phyloP scores from a whole-genome alignment of 208 protist genomes.

The Leptomonas seymouri region DNA sequence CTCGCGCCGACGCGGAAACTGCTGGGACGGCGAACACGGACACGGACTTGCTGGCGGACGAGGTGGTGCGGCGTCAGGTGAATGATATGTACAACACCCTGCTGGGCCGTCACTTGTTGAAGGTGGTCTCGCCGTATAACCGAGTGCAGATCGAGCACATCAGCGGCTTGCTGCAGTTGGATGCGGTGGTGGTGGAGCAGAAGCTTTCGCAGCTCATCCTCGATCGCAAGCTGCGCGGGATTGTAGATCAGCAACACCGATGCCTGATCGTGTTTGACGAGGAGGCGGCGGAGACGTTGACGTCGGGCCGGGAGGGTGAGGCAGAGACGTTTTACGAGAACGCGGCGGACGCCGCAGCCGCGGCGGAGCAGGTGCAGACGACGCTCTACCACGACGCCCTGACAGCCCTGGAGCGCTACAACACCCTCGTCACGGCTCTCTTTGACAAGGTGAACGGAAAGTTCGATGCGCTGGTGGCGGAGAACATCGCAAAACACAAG shows the following conservation, averaged over 20 bases:
- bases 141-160: slow-evolving; percentile 96
- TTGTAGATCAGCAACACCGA: slow-evolving; percentile 89
- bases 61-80: slow-evolving; percentile 93
- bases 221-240: slow-evolving; percentile 97
- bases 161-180: slow-evolving; percentile 90
- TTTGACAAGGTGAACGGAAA: slow-evolving; percentile 90
- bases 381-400: slow-evolving; percentile 83
- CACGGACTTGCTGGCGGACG: slow-evolving; percentile 76
- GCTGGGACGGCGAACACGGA: slow-evolving; percentile 27
- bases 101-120: slow-evolving; percentile 95
- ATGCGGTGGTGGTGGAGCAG: slow-evolving; percentile 71
- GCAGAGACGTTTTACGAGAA: slow-evolving; percentile 43
- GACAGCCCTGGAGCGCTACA: slow-evolving; percentile 67
- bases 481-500: slow-evolving; percentile 70
- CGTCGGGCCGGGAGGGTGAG: slow-evolving; percentile 19
- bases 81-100: slow-evolving; percentile 96
- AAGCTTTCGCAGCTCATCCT: slow-evolving; percentile 99
- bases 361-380: slow-evolving; percentile 32
- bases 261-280: slow-evolving; percentile 95
- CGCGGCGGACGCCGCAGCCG: slow-evolving; percentile 36
- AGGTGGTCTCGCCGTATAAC: slow-evolving; percentile 97
- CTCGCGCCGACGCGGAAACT: slow-evolving; percentile 18
- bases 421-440: slow-evolving; percentile 83
- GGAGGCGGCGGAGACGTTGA: slow-evolving; percentile 35
- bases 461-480: slow-evolving; percentile 84